phyloP scores from a whole-genome alignment of 2,329 filamentous ascomycete genomes.

The Aspergillus thermomutatus region DNA sequence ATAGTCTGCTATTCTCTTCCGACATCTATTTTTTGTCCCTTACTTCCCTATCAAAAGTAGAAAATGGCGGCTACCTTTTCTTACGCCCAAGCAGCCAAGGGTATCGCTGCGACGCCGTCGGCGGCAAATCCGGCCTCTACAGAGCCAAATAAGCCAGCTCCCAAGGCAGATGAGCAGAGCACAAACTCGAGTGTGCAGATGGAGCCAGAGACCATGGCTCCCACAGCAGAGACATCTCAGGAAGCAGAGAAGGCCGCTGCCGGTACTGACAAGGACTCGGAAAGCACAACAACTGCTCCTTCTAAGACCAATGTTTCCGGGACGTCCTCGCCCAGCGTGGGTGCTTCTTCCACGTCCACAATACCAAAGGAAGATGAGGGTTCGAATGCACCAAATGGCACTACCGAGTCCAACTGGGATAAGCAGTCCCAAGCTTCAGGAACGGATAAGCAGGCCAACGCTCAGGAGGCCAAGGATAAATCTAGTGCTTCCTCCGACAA shows the following conservation, averaged over 20 bases:
- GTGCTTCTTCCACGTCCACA: slow-evolving; percentile 52
- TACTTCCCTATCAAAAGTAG: slow-evolving; percentile 8
- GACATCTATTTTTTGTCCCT: slow-evolving; percentile 1
- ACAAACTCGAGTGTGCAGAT: slow-evolving; percentile 26
- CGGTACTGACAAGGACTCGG: slow-evolving; percentile 32
- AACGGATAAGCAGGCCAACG: slow-evolving; percentile 52
- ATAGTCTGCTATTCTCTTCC: background rate
- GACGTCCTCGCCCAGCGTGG: slow-evolving; percentile 54
- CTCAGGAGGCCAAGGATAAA: slow-evolving; percentile 50
- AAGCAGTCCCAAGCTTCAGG: slow-evolving; percentile 61
- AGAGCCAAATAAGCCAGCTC: slow-evolving; percentile 27
- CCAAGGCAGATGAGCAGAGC: slow-evolving; percentile 29
- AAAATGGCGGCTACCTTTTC: slow-evolving; percentile 65
- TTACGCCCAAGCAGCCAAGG: slow-evolving; percentile 93
- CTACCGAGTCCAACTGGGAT: slow-evolving; percentile 66
- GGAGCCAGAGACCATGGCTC: slow-evolving; percentile 31
- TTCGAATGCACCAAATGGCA: slow-evolving; percentile 60
- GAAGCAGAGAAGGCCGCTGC: slow-evolving; percentile 37
- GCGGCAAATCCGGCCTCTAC: slow-evolving; percentile 40
- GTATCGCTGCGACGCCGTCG: slow-evolving; percentile 54
- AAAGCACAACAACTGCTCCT: slow-evolving; percentile 26
- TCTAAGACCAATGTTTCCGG: slow-evolving; percentile 36
- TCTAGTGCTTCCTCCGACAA: slow-evolving; percentile 44
- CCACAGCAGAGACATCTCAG: slow-evolving; percentile 45
- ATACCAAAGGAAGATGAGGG: slow-evolving; percentile 59